Evolutionary conservation across 2,329 filamentous ascomycete species (phyloP).

Genomic region (Botrytis medusae): DNA sequence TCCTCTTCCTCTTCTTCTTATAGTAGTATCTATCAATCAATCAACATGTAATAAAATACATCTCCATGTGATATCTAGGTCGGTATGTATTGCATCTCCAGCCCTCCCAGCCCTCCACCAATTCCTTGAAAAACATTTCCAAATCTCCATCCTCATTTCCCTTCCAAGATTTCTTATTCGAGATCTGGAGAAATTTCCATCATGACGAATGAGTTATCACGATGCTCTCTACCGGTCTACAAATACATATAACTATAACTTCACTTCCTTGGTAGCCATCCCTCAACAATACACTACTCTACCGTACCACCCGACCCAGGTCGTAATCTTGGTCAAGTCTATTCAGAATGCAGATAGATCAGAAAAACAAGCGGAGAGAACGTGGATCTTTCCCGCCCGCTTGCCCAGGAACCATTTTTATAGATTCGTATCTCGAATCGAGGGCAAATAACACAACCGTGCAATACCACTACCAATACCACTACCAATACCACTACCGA

Average conservation of each 20-base stretch:
- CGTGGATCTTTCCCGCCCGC: neutral
- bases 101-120: too few relatives aligned
- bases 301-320: neutral
- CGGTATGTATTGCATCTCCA: too few relatives aligned
- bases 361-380: slow-evolving; percentile 11
- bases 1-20: too few relatives aligned
- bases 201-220: neutral
- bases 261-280: neutral
- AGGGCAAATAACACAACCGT: neutral
- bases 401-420: neutral
- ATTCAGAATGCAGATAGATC: slow-evolving; percentile 10
- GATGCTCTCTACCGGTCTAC: neutral
- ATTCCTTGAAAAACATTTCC: too few relatives aligned
- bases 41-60: neutral
- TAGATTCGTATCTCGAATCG: neutral
- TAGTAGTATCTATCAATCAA: too few relatives aligned
- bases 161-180: neutral
- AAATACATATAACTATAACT: neutral
- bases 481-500: neutral
- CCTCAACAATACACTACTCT: neutral
- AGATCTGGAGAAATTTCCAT: neutral
- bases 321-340: neutral
- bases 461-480: neutral
- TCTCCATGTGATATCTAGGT: too few relatives aligned
- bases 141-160: neutral